Base-by-base conservation (phyloP, 2,329 filamentous ascomycete genomes). In the Taxawa tesnikishii region DNA sequence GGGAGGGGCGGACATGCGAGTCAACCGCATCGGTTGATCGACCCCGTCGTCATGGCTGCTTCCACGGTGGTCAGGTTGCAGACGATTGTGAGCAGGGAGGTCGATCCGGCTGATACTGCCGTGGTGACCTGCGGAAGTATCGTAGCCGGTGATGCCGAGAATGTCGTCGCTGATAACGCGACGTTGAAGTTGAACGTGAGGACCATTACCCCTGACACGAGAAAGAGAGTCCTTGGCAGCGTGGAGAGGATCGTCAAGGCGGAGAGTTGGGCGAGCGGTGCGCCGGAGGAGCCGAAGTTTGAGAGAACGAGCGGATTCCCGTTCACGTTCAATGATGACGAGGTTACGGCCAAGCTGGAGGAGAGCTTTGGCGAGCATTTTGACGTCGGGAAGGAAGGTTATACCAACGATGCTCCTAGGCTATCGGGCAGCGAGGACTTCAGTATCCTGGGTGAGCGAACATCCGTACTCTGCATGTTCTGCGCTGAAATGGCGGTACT, bases 71-170 rank as follows among this genome's bases (percentile, higher is more conserved):
- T 73, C 11, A 54, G 70, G 12, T 54, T 77, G n/a, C 73, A 77
- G 48, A 63, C 61, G n/a, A 67, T 77, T 23, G 68, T 72, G 15
- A 60, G 61, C 14, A 55, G 72, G 7, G 70, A 74, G 48, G 52
- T 70, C 3, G 58, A 69, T 33, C 63, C 70, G 26, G 38, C 57
- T 18, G 70, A 75, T 34, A 54, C 63, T 9, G 68, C 62, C 9
- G 73, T 76, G 6, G 58, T 77, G 6, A 75, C 71, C 0, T 68
- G 75, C 5, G 70, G 68, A 6, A 63, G 61, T 32, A 49, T 76
- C n/a, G 63, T 73, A 37, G 70, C 68, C 1, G 73, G 73, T 2
- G 62, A 70, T 38, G 63, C 68, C 1, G 71, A 74, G 46, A 77
- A 76, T 42, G 63, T 77, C 34, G 75, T 77, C 32, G 58, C 68